Percentiles rank a stretch among this genome's conserved stretches.
These are phyloP conservation scores for Tetrapisispora taiwanensis DNA, from an alignment of 805 yeast species.

Conservation along the genomic window DNA sequence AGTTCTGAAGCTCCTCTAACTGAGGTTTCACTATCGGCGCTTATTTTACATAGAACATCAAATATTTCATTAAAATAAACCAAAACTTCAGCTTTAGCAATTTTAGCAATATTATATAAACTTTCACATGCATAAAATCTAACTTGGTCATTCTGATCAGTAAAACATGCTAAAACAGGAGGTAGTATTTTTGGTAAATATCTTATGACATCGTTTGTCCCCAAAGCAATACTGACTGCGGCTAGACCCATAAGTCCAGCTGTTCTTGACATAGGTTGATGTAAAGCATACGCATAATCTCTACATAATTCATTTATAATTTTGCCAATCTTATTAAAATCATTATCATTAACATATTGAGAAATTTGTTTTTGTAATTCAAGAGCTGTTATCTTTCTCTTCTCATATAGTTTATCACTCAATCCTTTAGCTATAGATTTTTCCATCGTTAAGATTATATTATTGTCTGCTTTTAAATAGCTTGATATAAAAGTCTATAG, in stretches of 20 bases:
- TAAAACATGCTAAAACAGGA: slow-evolving; percentile 90
- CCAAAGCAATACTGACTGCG: slow-evolving; percentile 89
- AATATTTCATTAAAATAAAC: slow-evolving; percentile 89
- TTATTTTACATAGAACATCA: slow-evolving; percentile 80
- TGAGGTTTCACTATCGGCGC: slow-evolving; percentile 82
- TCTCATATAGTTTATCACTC: slow-evolving; percentile 65
- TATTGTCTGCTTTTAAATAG: too few relatives aligned
- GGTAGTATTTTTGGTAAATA: slow-evolving; percentile 80
- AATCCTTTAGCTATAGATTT: slow-evolving; percentile 58
- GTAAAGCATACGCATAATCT: slow-evolving; percentile 72
- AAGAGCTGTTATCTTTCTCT: slow-evolving; percentile 66
- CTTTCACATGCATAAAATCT: slow-evolving; percentile 96
- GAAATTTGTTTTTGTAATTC: slow-evolving; percentile 73
- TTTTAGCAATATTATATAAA: slow-evolving; percentile 88
- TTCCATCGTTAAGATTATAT: slow-evolving; percentile 31
- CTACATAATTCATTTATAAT: slow-evolving; percentile 66
- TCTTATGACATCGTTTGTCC: slow-evolving; percentile 68
- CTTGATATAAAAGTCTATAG: too few relatives aligned
- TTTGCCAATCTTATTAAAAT: slow-evolving; percentile 30
- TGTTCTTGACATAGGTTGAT: slow-evolving; percentile 80
- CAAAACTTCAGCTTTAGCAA: slow-evolving; percentile 89
- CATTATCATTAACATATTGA: slow-evolving; percentile 35
- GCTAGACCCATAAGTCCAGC: slow-evolving; percentile 96
- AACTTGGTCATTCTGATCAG: slow-evolving; percentile 95
- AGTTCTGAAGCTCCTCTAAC: slow-evolving; percentile 94